phyloP scores from a whole-genome alignment of 805 yeast genomes.

The Metschnikowia koreensis region DNA sequence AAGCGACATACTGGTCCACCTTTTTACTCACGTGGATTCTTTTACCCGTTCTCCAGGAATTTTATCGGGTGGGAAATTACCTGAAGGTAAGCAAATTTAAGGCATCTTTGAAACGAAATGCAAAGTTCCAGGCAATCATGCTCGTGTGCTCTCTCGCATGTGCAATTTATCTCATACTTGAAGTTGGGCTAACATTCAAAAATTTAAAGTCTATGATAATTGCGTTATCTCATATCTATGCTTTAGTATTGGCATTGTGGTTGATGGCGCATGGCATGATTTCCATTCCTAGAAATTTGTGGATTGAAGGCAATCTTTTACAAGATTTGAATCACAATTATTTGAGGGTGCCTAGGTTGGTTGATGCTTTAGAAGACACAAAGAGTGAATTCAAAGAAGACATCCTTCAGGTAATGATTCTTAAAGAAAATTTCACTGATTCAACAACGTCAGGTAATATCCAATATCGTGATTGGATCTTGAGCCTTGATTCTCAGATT shows the following conservation, averaged over 20 bases:
- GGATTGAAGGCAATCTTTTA: slow-evolving; percentile 34
- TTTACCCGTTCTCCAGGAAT: slow-evolving; percentile 71
- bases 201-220: slow-evolving; percentile 67
- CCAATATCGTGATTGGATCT: slow-evolving; percentile 64
- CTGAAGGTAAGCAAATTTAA: slow-evolving; percentile 44
- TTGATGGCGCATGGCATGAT: slow-evolving; percentile 81
- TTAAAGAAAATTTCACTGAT: slow-evolving; percentile 44
- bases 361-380: slow-evolving; percentile 64
- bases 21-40: slow-evolving; percentile 76
- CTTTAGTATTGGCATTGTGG: slow-evolving; percentile 75
- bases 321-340: slow-evolving; percentile 41
- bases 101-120: slow-evolving; percentile 56
- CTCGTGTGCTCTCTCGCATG: slow-evolving; percentile 53
- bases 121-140: slow-evolving; percentile 60
- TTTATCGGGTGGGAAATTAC: slow-evolving; percentile 66
- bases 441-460: slow-evolving; percentile 27
- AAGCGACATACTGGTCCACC: slow-evolving; percentile 75
- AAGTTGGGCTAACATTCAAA: slow-evolving; percentile 51
- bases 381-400: slow-evolving; percentile 61
- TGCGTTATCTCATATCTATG: slow-evolving; percentile 74
- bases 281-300: slow-evolving; percentile 55
- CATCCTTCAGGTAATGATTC: slow-evolving; percentile 54
- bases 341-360: slow-evolving; percentile 51
- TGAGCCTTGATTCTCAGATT: slow-evolving; percentile 47
- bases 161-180: slow-evolving; percentile 55